Evolutionary conservation across 2,329 filamentous ascomycete species (phyloP).

Genomic region (Fusarium cicatricum): DNA sequence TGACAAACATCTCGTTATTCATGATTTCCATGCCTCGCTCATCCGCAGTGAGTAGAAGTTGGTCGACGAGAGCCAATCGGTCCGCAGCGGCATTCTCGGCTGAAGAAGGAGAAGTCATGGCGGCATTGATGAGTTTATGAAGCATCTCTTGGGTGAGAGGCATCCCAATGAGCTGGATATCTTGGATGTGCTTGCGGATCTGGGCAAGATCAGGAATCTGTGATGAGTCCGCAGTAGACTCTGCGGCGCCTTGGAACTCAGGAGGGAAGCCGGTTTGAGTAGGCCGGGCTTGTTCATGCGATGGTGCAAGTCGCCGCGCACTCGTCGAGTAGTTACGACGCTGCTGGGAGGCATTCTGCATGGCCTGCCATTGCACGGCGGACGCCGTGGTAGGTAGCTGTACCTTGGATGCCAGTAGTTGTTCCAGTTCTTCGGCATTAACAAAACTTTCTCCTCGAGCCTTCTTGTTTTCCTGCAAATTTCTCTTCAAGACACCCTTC

Average conservation of each 20-base stretch:
- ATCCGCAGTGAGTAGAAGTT: slow-evolving; percentile 55
- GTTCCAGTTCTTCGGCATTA: slow-evolving; percentile 41
- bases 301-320: slow-evolving; percentile 35
- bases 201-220: slow-evolving; percentile 23
- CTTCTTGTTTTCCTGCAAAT: slow-evolving; percentile 43
- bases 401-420: slow-evolving; percentile 44
- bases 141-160: slow-evolving; percentile 48
- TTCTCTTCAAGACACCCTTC: slow-evolving; percentile 52
- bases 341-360: slow-evolving; percentile 47
- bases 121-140: slow-evolving; percentile 49
- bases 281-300: neutral
- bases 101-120: slow-evolving; percentile 44
- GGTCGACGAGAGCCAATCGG: slow-evolving; percentile 52
- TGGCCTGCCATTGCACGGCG: slow-evolving; percentile 47
- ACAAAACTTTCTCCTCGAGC: slow-evolving; percentile 40
- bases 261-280: neutral
- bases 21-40: slow-evolving; percentile 55
- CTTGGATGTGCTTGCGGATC: slow-evolving; percentile 45
- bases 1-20: slow-evolving; percentile 57
- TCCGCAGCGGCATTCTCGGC: slow-evolving; percentile 36
- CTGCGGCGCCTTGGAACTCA: neutral
- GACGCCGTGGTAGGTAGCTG: slow-evolving; percentile 45
- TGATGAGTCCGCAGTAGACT: neutral
- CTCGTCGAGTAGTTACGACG: slow-evolving; percentile 47
- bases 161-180: slow-evolving; percentile 51